Evolutionary conservation across 1,284 basidiomycete species (phyloP), one percentile per base, ranked within the genome.

Genomic region (Trametes polyzona): DNA sequence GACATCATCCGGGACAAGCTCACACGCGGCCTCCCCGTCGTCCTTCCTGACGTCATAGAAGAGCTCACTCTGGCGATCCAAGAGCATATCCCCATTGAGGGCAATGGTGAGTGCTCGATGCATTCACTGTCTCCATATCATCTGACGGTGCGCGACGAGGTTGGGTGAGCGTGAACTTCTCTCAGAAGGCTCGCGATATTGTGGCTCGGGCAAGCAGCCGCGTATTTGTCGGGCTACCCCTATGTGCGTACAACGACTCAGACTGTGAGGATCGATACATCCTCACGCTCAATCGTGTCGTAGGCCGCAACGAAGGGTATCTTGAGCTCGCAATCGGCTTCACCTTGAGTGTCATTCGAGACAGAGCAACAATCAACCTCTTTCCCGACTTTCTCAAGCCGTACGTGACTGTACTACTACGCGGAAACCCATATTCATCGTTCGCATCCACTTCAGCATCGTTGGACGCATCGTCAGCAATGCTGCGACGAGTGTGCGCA

Each of bases 221-320:
- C 6, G 57, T 67, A 6, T 72, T 72, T 41, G 67, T 72, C 17
- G 71, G 69, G 1, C 50, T 67, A 5, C 65, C 69, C n/a, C 21
- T 58, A 3, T 68, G 67, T 69, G 44, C 19, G 67, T 59, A 7
- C 11, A 0, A 6, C 17, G 11, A 19, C 9, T 26, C 11, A n/a
- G 4, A 6, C 12, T 9, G 1, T 35, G 1, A 10, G 3, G 4
- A 27, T 24, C 6, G 14, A 19, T 23, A n/a, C 14, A n/a, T n/a
- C 4, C 7, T 19, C 6, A 12, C 5, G 35, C 30, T 50, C 6
- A 46, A 1, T 8, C 19, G 21, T 2, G 12, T 10, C n/a, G 33
- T 30, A 71, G 69, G 68, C 37, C 62, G 69, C 4, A 53, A 67
- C 27, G n/a, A 30, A 0, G 61, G 56, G 3, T 71, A 64, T 36